Evolutionary conservation across 495 filamentous ascomycete species (phyloP), one percentile per base, ranked within the genome.

Genomic region (Trichoderma erinaceum): DNA sequence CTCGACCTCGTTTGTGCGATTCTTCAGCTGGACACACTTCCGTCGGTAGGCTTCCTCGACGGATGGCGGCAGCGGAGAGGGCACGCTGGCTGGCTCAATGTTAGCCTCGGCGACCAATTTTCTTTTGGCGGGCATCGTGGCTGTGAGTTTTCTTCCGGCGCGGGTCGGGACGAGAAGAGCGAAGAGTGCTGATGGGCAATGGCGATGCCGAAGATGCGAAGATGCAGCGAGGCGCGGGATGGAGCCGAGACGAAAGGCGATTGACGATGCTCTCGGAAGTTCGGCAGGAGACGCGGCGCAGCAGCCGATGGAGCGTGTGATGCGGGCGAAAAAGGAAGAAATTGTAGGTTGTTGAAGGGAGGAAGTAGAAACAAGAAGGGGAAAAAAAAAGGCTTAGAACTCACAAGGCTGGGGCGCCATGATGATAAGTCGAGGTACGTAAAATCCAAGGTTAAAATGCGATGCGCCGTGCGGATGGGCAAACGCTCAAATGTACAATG

Each of bases 11-110:
- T 84, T 87, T 66, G 97, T 89, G 50, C 96, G 92, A 71, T 89
- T 88, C 78, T 95, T 96, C 23, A 99, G 87, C 70, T 95, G 89
- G 79, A 97, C 93, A 77, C 96, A 98, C 86, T 99, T 99, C 73
- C 89, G 87, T 72, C 94, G 92, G 80, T 99, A 99, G 67, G 94
- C 93, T 73, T 91, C 88, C 78, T 99, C 96, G 58, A 98, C 92
- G 38, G 93, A 96, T 23, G 95, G 93, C 16, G 95, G 92, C n/a
- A 93, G 85, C 44, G 87, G 77, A 1, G 88, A 86, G 29, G 88
- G 84, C 52, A 81, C 73, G 74, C 69, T 72, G 43, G 72, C 69
- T 71, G 63, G 64, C 64, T 67, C 27, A 7, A 7, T 52, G 72
- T 73, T 50, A 73, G 72, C 66, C 23, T 38, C 38, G 32, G 38